Base-by-base conservation (phyloP, 768 basidiomycete species). In the Dentipellis fragilis region DNA sequence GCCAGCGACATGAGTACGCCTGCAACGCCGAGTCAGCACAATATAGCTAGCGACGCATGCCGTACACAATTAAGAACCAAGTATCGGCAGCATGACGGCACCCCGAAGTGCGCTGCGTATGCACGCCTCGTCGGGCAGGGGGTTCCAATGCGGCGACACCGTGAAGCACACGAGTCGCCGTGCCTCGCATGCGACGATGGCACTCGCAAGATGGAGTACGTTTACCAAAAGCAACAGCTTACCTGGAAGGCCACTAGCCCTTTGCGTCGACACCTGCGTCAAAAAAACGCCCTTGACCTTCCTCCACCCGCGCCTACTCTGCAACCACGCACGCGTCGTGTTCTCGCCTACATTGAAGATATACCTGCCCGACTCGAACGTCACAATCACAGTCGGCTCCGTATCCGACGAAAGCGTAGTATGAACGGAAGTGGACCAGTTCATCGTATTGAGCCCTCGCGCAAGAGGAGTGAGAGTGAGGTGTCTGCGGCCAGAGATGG, bases 291-390 rank as follows among this genome's bases (percentile, higher is more conserved):
- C 84, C 38, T 75, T 77, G 4, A 87, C 74, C 61, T 80, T 86
- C 65, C 76, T 81, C 77, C 89, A 80, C 50, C 80, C 80, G 47
- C 77, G 71, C 59, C 72, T 73, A 57, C 81, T 81, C 70, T 93
- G 86, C 14, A 84, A 69, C 65, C 87, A 87, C 0, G 86, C 72
- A 37, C 94, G 74, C 45, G 82, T 84, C 1, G 86, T 83, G 57
- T 86, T 87, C 68, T 96, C 93, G 8, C 89, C 85, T 17, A 76
- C 82, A 68, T 93, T 93, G 76, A 97, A 92, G 39, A 94, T 75
- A 62, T 93, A 97, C 62, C 90, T 87, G 11, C 80, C 84, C 53
- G 77, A 74, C 60, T 89, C 85, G 66, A 93, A 93, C 1, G 78
- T 75, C 60, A 95, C 69, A 57, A 87, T 70, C 22, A 96, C 70